Evolutionary conservation across 2,329 filamentous ascomycete genomes (phyloP), one percentile per base, ranked within the genome.

Genomic region (Canariomyces notabilis): DNA sequence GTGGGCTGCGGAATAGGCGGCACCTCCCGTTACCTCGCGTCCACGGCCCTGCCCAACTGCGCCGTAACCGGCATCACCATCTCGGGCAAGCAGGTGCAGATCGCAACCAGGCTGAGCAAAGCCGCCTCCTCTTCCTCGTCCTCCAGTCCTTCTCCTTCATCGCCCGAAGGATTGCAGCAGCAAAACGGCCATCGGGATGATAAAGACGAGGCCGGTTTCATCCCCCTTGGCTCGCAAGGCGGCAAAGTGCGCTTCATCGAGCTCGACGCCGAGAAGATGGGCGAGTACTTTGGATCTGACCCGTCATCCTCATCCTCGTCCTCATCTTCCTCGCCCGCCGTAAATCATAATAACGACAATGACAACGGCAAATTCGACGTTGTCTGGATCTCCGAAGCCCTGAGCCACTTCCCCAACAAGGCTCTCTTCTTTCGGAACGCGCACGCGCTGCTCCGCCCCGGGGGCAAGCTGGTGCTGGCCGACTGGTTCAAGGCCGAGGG

Each of bases 381-480:
- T 35, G 76, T 82, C 18, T 82, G 78, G 78, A 80, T 82, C 59
- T 78, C 75, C 39, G 78, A 82, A 59, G 77, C 77, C 2, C 68
- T 82, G 48, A 79, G 74, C 53, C 78, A 82, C 59, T 72, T 82
- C 47, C 76, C 77, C 0, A 70, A 80, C 57, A 82, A 82, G 60
- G 64, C 68, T 2, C 62, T 80, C 2, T 82, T 82, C 63, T 81
- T 81, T 57, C 59, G 62, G 20, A 80, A 80, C 50, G 71, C 73
- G 1, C 64, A 64, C 22, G 64, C 62, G 37, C 63, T 81, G 26
- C 62, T 82, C 40, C 71, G 66, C 31, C 47, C 63, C 0, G 72
- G 73, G 0, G 75, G 74, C 1, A 75, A 72, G 59, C 59, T 82
- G 36, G 75, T 78, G 4, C 63, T 82, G 43, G 76, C 77, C 19